Evolutionary conservation across 768 basidiomycete genomes (phyloP), one percentile per base, ranked within the genome.

Genomic region (Termitomyces titanicus): DNA sequence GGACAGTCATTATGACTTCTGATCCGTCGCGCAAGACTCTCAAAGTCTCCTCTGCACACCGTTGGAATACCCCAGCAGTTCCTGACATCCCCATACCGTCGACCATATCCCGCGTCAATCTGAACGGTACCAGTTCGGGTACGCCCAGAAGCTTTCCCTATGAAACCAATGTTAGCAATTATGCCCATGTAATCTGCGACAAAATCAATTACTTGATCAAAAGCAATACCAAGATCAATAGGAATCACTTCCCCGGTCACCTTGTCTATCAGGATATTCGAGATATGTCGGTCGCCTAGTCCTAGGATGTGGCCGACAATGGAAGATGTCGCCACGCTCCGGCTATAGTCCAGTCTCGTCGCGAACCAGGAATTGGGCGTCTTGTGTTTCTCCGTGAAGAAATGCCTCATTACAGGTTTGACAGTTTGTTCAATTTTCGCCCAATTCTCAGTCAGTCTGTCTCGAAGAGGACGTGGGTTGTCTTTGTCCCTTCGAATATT

Each of bases 201-300:
- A 12, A 5, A 17, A 39, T 2, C 3, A 47, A 78, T 61, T 57
- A 92, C 93, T 74, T 93, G 92, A 57, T 97, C 97, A 69, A 99
- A 98, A 0, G 94, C 94, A 56, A 98, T 94, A 1, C 96, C 96
- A 1, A 98, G 77, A 69, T 99, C 96, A 51, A 99, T 99, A 67
- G 97, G 94, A 7, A 98, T 85, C 43, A 95, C 78, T 65, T 98
- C 93, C 15, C 96, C 96, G 9, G 82, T 85, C 25, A 68, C 68
- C 46, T 83, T 82, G 68, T 98, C 94, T 43, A 98, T 74, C 43
- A 99, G 76, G 63, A 99, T 96, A 70, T 99, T 99, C 40, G 89
- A 88, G 6, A 81, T 79, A 66, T 99, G 96, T 12, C 96, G 82
- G 67, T 99, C 96, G 0, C 96, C 96, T 1, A 99, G 77, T 8